phyloP scores from a whole-genome alignment of 2,329 filamentous ascomycete genomes.

The Apiospora kogelbergensis region DNA sequence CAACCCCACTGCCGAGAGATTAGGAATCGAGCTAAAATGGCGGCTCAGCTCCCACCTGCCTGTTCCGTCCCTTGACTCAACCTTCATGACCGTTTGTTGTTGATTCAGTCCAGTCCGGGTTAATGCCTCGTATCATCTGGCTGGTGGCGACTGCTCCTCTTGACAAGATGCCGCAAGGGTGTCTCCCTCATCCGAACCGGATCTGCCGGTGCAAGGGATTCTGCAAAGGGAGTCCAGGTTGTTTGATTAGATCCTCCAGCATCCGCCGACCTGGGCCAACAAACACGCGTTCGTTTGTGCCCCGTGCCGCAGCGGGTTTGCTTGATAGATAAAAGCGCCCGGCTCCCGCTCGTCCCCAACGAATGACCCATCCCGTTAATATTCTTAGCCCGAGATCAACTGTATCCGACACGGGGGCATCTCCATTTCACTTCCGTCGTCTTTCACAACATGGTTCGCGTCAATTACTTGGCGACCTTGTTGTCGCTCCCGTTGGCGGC shows the following conservation, averaged over 20 bases:
- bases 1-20: slow-evolving; percentile 3
- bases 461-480: slow-evolving; percentile 8
- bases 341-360: background rate
- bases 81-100: background rate
- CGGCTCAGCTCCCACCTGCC: background rate
- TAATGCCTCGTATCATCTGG: background rate
- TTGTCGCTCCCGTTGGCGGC: slow-evolving; percentile 9
- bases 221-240: too few relatives aligned
- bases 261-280: background rate
- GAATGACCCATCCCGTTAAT: background rate
- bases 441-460: slow-evolving; percentile 4
- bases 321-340: background rate
- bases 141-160: background rate
- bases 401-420: too few relatives aligned
- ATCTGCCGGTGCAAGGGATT: background rate
- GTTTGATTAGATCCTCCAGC: background rate
- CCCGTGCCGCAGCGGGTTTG: background rate
- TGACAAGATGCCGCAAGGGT: too few relatives aligned
- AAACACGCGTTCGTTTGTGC: background rate
- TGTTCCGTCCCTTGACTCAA: background rate
- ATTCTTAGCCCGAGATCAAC: background rate
- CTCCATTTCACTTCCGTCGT: too few relatives aligned
- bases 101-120: too few relatives aligned
- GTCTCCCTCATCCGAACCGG: background rate
- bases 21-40: background rate